Base-by-base conservation (phyloP, 148 eudicot species). In the Silene latifolia region DNA sequence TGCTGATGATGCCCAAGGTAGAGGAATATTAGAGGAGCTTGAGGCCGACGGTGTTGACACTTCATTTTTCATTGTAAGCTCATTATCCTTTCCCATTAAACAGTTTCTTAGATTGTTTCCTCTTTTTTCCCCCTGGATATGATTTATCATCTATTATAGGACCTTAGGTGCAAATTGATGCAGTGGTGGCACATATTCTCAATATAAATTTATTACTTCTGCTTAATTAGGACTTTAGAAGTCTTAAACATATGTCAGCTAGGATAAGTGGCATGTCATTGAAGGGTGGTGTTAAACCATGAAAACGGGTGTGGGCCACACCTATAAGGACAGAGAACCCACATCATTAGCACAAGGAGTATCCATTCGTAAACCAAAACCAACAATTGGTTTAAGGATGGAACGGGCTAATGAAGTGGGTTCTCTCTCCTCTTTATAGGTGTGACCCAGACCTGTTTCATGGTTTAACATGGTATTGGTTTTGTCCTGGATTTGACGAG, bases 1-100 rank as follows among this genome's bases (percentile, higher is more conserved):
- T 81, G 99, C 99, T 21, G 87, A 89, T 84, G 98, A 95, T 84
- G 76, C 94, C 82, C 96, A 92, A 87, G 97, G 96, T 77, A 89
- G 88, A 82, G 91, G 89, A 13, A 83, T 92, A 58, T 73, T 95
- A 62, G 86, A 90, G 70, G 99, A 92, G 82, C 87, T 92, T 72
- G 85, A 90, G 84, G 90, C 89, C 76, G 99, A 90, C 79, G 89
- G 97, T 29, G 88, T 92, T 67, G 92, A 95, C 79, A 86, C 96
- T 62, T 95, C 99, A 72, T 90, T 83, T 82, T 69, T 95, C 72
- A 90, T 95, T 86, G 99, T 90, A 82, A 80, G 80, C 48, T 74
- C 64, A 72, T 54, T 19, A 27, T 63, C 67, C 14, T 32, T 7
- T 17, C 27, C 71, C 39, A 24, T 48, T 53, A 18, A 29, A 21